Evolutionary conservation across 495 filamentous ascomycete genomes (phyloP).

Genomic region (Antarctomyces pellizariae): DNA sequence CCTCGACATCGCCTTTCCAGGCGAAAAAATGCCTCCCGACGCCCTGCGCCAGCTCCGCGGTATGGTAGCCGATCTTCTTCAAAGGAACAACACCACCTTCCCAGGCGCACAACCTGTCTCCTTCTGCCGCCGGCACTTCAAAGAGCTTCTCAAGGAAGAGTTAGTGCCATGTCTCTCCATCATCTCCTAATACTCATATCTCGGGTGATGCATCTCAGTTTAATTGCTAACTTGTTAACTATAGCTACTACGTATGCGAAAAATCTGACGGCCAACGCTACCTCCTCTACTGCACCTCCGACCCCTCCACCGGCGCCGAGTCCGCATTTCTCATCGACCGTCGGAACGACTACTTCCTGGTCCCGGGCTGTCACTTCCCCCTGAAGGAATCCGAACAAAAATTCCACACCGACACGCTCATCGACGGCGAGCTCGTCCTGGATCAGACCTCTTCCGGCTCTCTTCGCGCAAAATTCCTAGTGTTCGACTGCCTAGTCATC

Average conservation of each 20-base stretch:
- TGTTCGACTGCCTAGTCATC: constrained; percentile 79
- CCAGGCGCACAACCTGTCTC: constrained; percentile 91
- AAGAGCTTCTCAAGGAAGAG: constrained; percentile 56
- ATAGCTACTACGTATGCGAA: constrained; percentile 84
- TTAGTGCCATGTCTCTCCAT: too few relatives aligned
- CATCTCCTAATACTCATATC: too few relatives aligned
- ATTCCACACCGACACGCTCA: constrained; percentile 60
- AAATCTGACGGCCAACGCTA: constrained; percentile 94
- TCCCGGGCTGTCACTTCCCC: constrained; percentile 65
- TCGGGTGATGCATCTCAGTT: not conserved
- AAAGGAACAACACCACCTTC: constrained; percentile 39
- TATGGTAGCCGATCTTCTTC: constrained; percentile 55
- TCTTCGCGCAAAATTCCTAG: constrained; percentile 52
- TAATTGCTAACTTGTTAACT: too few relatives aligned
- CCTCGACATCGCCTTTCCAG: too few relatives aligned
- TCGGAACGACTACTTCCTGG: constrained; percentile 83
- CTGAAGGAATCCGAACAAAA: constrained; percentile 30
- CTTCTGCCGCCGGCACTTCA: constrained; percentile 54
- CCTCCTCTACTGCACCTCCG: constrained; percentile 60
- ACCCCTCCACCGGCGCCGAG: constrained; percentile 24
- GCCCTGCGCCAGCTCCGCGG: too few relatives aligned
- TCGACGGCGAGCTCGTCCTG: constrained; percentile 84
- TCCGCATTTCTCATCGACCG: constrained; percentile 80
- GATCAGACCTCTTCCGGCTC: constrained; percentile 40
- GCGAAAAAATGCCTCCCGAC: too few relatives aligned